phyloP scores from a whole-genome alignment of 2,329 filamentous ascomycete genomes.

The Penicillium sp. region DNA sequence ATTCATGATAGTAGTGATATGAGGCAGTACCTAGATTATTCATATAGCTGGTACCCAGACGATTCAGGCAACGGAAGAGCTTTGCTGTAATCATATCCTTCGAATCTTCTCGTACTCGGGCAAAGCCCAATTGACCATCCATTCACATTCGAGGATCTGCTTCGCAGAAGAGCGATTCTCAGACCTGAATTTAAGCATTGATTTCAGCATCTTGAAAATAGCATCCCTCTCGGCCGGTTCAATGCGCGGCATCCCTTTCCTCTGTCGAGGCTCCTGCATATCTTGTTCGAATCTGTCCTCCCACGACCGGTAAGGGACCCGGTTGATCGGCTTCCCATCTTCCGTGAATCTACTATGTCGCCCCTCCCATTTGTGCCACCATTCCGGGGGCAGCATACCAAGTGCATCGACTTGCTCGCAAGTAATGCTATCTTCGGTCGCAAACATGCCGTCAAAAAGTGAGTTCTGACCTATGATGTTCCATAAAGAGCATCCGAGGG shows the following conservation, averaged over 20 bases:
- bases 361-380: constrained; percentile 27
- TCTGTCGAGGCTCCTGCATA: constrained; percentile 28
- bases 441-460: constrained; percentile 29
- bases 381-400: constrained; percentile 28
- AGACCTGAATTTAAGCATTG: constrained; percentile 28
- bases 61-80: too few species aligned
- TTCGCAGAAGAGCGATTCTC: constrained; percentile 15
- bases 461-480: constrained; percentile 31
- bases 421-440: constrained; percentile 28
- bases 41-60: too few species aligned
- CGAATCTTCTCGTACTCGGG: constrained; percentile 20
- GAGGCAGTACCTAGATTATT: too few species aligned
- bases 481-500: constrained; percentile 39
- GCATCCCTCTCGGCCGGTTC: constrained; percentile 24
- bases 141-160: constrained; percentile 27
- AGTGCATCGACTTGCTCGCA: constrained; percentile 32
- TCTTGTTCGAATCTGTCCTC: constrained; percentile 25
- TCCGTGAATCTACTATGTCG: constrained; percentile 20
- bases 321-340: constrained; percentile 22
- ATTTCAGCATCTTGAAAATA: constrained; percentile 24
- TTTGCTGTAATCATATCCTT: not conserved
- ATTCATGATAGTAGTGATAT: too few species aligned
- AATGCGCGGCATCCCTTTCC: constrained; percentile 19
- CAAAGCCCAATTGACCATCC: constrained; percentile 31
- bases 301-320: constrained; percentile 19